Conservation (phyloP, 345 rosid genomes). For the Salix suchowensis region DNA sequence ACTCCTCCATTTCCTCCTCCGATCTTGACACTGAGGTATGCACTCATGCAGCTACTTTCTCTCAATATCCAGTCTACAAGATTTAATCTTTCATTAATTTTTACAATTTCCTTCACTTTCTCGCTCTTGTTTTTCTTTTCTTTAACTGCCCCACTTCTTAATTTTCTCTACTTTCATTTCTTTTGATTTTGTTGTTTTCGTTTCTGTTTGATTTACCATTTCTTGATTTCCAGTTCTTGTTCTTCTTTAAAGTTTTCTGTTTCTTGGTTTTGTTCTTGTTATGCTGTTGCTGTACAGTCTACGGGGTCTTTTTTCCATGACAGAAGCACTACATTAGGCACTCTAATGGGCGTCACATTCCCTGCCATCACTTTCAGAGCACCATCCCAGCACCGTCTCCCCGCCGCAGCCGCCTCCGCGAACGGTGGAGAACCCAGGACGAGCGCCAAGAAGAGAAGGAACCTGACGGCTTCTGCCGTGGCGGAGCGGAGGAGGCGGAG, state of each 20-base stretch:
- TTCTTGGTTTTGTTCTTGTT: background rate
- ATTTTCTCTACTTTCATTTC: background rate
- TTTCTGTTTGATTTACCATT: background rate
- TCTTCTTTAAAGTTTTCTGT: background rate
- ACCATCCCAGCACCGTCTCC: conserved; percentile 45
- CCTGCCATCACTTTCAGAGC: conserved; percentile 63
- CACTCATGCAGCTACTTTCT: background rate
- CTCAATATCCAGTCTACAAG: background rate
- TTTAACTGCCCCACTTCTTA: background rate
- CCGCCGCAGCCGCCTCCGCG: conserved; percentile 9
- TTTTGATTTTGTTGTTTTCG: background rate
- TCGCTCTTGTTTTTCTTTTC: background rate
- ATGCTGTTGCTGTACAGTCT: conserved; percentile 39
- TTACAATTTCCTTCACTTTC: background rate
- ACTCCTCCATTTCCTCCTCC: conserved; percentile 79
- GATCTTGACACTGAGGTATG: conserved; percentile 96
- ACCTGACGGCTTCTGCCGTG: conserved; percentile 16
- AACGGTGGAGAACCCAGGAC: background rate
- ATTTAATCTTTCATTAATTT: background rate
- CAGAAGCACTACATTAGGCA: conserved; percentile 87
- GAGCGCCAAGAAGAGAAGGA: conserved; percentile 26
- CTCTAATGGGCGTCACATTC: conserved; percentile 84
- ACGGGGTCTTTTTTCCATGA: conserved; percentile 96
- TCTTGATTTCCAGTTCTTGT: background rate
- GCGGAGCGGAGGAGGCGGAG: conserved; percentile 46